Base-by-base conservation (phyloP, 2,329 filamentous ascomycete species). In the Macroventuria anomochaeta region DNA sequence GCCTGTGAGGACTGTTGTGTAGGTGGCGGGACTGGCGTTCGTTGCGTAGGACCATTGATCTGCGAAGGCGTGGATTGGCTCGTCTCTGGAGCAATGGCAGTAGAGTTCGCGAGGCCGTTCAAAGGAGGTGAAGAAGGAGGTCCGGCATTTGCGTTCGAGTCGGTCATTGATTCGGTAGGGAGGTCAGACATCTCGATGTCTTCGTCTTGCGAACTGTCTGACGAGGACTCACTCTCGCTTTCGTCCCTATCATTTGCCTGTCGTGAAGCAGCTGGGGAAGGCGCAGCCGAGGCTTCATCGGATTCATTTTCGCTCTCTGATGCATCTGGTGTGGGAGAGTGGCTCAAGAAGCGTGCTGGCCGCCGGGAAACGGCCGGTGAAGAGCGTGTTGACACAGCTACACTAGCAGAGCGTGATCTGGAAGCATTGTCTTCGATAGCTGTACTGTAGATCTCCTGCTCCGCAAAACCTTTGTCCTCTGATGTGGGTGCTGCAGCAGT, bases 331-430 rank as follows among this genome's bases (percentile, higher is more conserved):
- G 64, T 63, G 18, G 66, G 66, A 2, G 64, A 64, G 26, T 63
- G 64, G 25, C 58, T 69, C 12, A 69, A 38, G 23, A 53, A 66
- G 13, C 61, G 61, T 10, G 65, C 65, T 48, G 65, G 64, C 34
- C 38, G 49, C 21, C 61, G 62, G 7, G 50, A 46, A 3, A 58
- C 49, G 8, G 58, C 61, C 23, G 64, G 64, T 11, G 64, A 69
- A 12, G 66, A 67, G 20, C 62, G 50, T 34, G 38, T 54, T 7
- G 65, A 69, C 6, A 34, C 36, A 17, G 36, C 55, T 11, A 52
- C 44, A 38, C 62, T 63, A 13, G 25, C 32, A 8, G 62, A 63
- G 20, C 44, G 48, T 15, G 65, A 61, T 26, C 50, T 49, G 4
- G 39, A 21, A 8, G 21, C 12, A 20, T 46, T 49, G 17, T 49